Conservation (phyloP, 257 asterid species). For the Rubia yunnanensis region DNA sequence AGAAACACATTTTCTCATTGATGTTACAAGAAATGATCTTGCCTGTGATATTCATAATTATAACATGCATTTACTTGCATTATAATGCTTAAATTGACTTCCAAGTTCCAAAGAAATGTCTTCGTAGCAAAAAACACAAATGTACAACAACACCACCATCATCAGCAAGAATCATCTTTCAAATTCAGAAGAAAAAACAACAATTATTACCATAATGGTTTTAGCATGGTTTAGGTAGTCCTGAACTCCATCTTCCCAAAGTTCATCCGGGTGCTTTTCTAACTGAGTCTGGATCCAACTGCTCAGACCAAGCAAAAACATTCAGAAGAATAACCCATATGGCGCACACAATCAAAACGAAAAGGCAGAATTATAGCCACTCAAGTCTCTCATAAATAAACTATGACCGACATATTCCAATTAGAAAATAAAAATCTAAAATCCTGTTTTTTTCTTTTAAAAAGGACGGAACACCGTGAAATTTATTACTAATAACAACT, state of each 20-base stretch:
- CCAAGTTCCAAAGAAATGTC: background rate
- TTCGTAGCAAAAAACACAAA: background rate
- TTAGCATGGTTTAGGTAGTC: conserved; percentile 82
- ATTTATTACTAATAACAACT: no score
- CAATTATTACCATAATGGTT: conserved; percentile 57
- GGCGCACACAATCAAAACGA: background rate
- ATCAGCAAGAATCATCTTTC: background rate
- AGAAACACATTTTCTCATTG: no score
- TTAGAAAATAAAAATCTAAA: background rate
- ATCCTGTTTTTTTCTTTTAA: background rate
- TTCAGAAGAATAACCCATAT: background rate
- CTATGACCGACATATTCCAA: background rate
- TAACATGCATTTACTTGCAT: background rate
- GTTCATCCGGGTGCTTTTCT: conserved; percentile 90
- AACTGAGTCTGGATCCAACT: conserved; percentile 91
- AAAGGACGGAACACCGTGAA: background rate
- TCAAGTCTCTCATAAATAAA: background rate
- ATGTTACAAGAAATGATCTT: background rate
- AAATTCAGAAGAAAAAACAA: conserved; percentile 10
- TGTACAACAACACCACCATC: background rate
- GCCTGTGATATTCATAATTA: background rate
- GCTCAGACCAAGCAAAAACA: conserved; percentile 21
- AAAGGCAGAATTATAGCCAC: background rate
- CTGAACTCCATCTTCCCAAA: conserved; percentile 92
- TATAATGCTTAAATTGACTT: background rate